phyloP scores from a whole-genome alignment of 305 asterid genomes.

The Fraxinus ornus region DNA sequence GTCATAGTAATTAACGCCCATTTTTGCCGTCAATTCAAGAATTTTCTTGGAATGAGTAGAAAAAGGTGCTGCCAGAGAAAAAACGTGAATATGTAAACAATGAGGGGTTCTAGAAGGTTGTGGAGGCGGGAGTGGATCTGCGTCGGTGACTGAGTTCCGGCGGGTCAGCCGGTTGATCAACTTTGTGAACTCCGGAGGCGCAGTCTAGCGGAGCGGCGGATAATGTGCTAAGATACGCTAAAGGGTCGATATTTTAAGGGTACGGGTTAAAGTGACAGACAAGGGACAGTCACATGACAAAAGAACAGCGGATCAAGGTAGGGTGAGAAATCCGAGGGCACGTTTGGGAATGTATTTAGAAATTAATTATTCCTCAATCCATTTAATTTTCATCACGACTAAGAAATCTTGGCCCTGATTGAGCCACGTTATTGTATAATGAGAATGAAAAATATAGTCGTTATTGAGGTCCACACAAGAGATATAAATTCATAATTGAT shows the following conservation, averaged over 20 bases:
- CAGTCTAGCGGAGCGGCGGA: slow-evolving; percentile 46
- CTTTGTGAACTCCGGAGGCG: slow-evolving; percentile 37
- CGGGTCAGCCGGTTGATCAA: slow-evolving; percentile 38
- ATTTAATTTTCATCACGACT: too few species aligned
- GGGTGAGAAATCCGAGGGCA: background rate
- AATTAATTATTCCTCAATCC: background rate
- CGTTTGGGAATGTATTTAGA: background rate
- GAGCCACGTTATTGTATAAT: too few species aligned
- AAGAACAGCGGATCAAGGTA: background rate
- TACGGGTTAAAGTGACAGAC: slow-evolving; percentile 24
- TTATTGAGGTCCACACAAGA: too few species aligned
- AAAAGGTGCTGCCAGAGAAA: background rate
- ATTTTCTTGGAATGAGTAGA: background rate
- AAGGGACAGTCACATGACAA: background rate
- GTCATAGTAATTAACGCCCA: slow-evolving; percentile 79
- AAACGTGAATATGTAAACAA: background rate
- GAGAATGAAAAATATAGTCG: too few species aligned
- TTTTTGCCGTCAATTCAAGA: slow-evolving; percentile 13
- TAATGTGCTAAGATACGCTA: slow-evolving; percentile 52
- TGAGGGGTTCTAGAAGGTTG: slow-evolving; percentile 18
- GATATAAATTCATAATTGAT: too few species aligned
- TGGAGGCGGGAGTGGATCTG: slow-evolving; percentile 5
- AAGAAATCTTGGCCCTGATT: too few species aligned
- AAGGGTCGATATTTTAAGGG: slow-evolving; percentile 38
- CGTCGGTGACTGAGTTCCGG: slow-evolving; percentile 26